Base-by-base conservation (phyloP, 345 rosid genomes). In the Euclidium syriacum region DNA sequence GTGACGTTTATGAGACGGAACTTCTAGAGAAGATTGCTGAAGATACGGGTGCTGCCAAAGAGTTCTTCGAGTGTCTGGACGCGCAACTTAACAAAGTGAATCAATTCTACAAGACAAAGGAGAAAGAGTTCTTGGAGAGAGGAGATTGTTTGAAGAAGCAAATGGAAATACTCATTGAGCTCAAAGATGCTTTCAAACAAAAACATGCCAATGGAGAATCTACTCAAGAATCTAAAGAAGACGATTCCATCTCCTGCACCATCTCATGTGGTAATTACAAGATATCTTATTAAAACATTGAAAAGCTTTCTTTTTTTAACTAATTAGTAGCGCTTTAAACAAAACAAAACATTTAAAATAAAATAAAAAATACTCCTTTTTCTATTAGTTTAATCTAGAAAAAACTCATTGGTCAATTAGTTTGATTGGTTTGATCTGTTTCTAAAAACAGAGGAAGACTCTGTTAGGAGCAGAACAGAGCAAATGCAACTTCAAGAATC, bases 31-130 rank as follows among this genome's bases (percentile, higher is more conserved):
- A 80, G 52, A 80, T 95, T 63, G 84, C 78, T 15, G 99, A 90
- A 60, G 70, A 64, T 10, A 75, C 77, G 1, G 97, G 86, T 25
- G 92, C 95, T 35, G 86, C 84, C 1, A 79, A 75, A 64, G 97
- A 81, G 50, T 95, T 88, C 68, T 95, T 95, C 49, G 32, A 68
- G 14, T 81, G 97, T 51, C 74, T 95, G 36, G 99, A 95, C 75
- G 25, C 14, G 42, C 95, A 95, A 44, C 95, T 95, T n/a, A 95
- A 90, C 79, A 95, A 95, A 52, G 99, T 88, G 73, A 95, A 90
- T 62, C 87, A 84, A 12, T 95, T 95, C 61, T 95, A 84, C 70
- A 82, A 71, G 65, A 67, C 73, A 10, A 95, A 86, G 59, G 99
- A 95, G 85, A 82, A 79, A 41, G 96, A 88, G 79, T 90, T 95